Percentiles rank a stretch among this genome's conserved stretches.
Evolutionary conservation across 2,329 filamentous ascomycete genomes (phyloP).

Genomic region (Intubia oerlemansii): DNA sequence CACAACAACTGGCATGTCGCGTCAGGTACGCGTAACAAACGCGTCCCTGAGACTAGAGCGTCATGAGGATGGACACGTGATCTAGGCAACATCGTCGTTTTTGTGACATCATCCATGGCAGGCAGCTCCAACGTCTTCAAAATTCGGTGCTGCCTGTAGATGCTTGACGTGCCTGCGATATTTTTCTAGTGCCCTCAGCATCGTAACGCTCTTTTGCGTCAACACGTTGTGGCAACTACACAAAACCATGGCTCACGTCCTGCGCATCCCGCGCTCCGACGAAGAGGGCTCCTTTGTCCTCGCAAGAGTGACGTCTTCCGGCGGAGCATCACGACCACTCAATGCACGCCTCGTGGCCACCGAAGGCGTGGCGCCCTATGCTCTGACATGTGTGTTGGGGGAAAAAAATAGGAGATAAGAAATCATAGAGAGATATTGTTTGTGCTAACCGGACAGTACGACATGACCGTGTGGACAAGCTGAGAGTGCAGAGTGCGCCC

Average conservation of each 20-base stretch:
- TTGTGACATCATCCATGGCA: too few relatives aligned
- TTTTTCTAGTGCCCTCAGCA: too few relatives aligned
- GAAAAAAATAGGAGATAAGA: too few relatives aligned
- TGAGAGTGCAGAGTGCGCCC: slow-evolving; percentile 31
- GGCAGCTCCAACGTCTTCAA: too few relatives aligned
- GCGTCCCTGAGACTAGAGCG: too few relatives aligned
- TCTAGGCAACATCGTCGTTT: too few relatives aligned
- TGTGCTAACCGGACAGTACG: too few relatives aligned
- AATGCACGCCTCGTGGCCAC: slow-evolving; percentile 48
- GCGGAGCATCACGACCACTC: slow-evolving; percentile 22
- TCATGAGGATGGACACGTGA: too few relatives aligned
- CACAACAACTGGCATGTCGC: slow-evolving; percentile 2
- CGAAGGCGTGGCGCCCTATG: slow-evolving; percentile 41
- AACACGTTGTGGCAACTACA: slow-evolving; percentile 1
- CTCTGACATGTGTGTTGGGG: slow-evolving; percentile 33
- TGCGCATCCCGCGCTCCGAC: slow-evolving; percentile 37
- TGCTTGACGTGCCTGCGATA: too few relatives aligned
- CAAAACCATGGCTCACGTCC: slow-evolving; percentile 15
- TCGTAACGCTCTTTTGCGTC: too few relatives aligned
- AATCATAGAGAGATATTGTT: too few relatives aligned
- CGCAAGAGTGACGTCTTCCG: slow-evolving; percentile 31
- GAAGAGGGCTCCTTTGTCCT: slow-evolving; percentile 33
- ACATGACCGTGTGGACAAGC: slow-evolving; percentile 29
- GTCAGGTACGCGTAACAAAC: slow-evolving; percentile 8
- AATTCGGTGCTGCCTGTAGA: too few relatives aligned